These are phyloP conservation scores for Salvia hispanica DNA, from an alignment of 257 asterid genomes.

Conservation along the genomic window DNA sequence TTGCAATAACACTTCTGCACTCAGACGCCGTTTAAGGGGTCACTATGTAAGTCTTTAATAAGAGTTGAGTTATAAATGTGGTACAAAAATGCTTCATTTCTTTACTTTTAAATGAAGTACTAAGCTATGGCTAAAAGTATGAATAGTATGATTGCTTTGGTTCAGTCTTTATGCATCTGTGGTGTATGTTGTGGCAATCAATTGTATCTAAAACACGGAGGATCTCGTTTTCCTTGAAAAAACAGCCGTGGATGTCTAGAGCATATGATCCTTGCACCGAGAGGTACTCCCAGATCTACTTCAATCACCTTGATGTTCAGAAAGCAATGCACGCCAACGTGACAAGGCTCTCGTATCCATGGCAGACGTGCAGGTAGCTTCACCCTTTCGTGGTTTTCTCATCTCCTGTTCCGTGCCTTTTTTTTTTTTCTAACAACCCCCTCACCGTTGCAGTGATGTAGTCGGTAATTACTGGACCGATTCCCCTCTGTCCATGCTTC, in stretches of 20 bases:
- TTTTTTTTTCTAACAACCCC: constrained; percentile 9
- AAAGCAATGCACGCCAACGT: constrained; percentile 83
- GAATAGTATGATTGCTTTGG: background rate
- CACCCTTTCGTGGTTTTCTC: constrained; percentile 21
- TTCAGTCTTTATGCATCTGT: background rate
- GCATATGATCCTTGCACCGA: constrained; percentile 96
- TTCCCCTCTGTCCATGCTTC: constrained; percentile 92
- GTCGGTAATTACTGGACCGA: constrained; percentile 85
- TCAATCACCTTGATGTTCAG: constrained; percentile 88
- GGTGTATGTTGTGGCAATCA: no score
- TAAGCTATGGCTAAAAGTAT: background rate
- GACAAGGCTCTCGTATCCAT: constrained; percentile 65
- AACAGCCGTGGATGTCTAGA: constrained; percentile 91
- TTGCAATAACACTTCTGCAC: constrained; percentile 62
- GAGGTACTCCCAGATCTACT: constrained; percentile 65
- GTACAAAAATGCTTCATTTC: background rate
- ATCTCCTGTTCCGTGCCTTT: background rate
- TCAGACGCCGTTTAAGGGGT: constrained; percentile 63
- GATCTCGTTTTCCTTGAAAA: constrained; percentile 26
- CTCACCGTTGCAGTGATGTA: constrained; percentile 57
- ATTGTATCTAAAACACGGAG: background rate
- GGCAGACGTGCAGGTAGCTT: constrained; percentile 91
- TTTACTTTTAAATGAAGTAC: background rate
- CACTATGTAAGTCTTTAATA: constrained; percentile 65
- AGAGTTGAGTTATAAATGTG: no score